phyloP scores from a whole-genome alignment of 2,329 filamentous ascomycete species.

The Phaeosphaeriaceae sp. region DNA sequence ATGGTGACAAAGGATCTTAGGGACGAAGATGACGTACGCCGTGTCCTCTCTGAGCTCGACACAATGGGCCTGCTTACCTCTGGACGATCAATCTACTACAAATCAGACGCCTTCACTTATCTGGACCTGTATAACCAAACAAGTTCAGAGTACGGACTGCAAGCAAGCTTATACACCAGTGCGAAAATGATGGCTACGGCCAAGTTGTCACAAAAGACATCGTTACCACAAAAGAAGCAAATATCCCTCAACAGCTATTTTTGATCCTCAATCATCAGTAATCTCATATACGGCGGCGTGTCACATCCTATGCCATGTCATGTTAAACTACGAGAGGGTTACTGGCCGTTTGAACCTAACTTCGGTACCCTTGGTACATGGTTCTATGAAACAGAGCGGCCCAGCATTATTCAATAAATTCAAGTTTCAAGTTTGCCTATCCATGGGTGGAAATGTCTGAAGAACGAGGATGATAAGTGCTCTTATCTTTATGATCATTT shows the following conservation, averaged over 20 bases:
- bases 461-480: no score
- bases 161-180: slow-evolving; percentile 53
- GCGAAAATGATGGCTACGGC: slow-evolving; percentile 40
- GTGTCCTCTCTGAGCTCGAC: slow-evolving; percentile 69
- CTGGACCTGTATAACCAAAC: slow-evolving; percentile 51
- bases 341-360: no score
- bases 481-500: no score
- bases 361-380: no score
- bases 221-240: slow-evolving; percentile 20
- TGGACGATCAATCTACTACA: slow-evolving; percentile 73
- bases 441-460: no score
- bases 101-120: slow-evolving; percentile 66
- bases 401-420: no score
- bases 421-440: no score
- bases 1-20: slow-evolving; percentile 79
- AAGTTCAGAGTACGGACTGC: slow-evolving; percentile 45
- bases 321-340: no score
- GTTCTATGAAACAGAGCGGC: no score
- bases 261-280: not conserved
- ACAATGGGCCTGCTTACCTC: slow-evolving; percentile 64
- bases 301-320: no score
- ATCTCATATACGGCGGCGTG: no score
- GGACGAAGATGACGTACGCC: slow-evolving; percentile 70
- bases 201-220: slow-evolving; percentile 8
- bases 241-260: slow-evolving; percentile 1